Base-by-base conservation (phyloP, 129 eudicot species). In the Lactuca saligna region DNA sequence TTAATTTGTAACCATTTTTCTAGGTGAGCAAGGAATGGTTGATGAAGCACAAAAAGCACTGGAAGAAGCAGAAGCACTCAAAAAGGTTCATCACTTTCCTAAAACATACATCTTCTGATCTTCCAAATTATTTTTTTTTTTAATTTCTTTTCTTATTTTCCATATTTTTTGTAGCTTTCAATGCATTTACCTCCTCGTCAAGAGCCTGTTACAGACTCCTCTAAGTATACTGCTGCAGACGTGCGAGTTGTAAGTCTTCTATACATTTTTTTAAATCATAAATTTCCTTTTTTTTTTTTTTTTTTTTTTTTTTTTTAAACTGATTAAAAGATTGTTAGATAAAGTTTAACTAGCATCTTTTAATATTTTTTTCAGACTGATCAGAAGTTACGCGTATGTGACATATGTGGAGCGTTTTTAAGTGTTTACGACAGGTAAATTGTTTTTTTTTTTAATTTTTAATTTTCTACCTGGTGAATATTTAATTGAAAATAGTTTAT, bases 321-420 rank as follows among this genome's bases (percentile, higher is more conserved):
- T 34, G 13, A 12, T 29, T 35, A 46, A 57, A 66, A 46, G 11
- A 54, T 51, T 14, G 15, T 35, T 51, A 2, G 6, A 13, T 66
- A 32, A 8, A 29, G 8, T 11, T 65, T 66, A 10, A 9, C 8
- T 63, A 13, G 54, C 57, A 50, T 31, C 37, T 17, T 57, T 53
- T 20, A 3, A 11, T 44, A 35, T 53, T 54, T 9, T 69, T 56
- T 54, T 20, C 87, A 93, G 98, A 93, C 98, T 70, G 98, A 93
- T 80, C 98, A 93, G 87, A 93, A 93, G 87, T 82, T 93, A 67
- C 98, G 98, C 70, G 98, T 93, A 75, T 93, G 98, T 57, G 97
- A 93, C 84, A 93, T 93, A 17, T 93, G 98, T 85, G 98, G 98
- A 79, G 98, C 98, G 9, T 93, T 93, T 70, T 75, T 93, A 79